Evolutionary conservation across 768 basidiomycete genomes (phyloP), one percentile per base, ranked within the genome.

Genomic region (Lactifluus pinguis): DNA sequence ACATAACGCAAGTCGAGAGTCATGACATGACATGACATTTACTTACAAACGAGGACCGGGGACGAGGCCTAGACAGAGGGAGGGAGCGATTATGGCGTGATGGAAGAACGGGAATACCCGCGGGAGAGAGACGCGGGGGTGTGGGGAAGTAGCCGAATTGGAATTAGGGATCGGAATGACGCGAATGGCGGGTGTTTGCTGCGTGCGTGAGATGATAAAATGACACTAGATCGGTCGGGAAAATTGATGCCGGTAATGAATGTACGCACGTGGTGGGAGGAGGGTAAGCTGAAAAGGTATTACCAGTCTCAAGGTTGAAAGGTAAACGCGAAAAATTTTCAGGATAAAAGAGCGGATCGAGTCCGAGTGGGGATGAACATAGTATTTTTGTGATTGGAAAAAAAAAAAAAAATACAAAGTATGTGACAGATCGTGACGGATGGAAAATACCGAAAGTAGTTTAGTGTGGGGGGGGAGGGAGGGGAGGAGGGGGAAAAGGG

Each of bases 91-190:
- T 49, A 42, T 29, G 30, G 49, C 30, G 41, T 51, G 57, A 51
- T 47, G 21, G 53, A 49, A 49, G 59, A 11, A 45, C 51, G 61
- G 61, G 51, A 39, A 62, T 53, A 49, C 47, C 61, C 61, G 61
- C 48, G 51, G n/a, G 50, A 48, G 21, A 45, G n/a, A 45, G 56
- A 62, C 61, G 61, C 55, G 61, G 61, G 58, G 56, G 55, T 55
- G 61, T 62, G 61, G 61, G 61, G 61, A 62, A 62, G 61, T 36
- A 57, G 41, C 55, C 60, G 51, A 62, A 57, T 53, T 52, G 55
- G 51, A 53, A 57, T 52, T 52, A 39, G 44, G 36, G 60, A 61
- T 52, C 55, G 60, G 50, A 58, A 57, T 62, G 61, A 57, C 60
- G 54, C 54, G 55, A 21, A 51, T 5, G 49, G 39, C 11, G 45